Conservation (phyloP, 2,329 filamentous ascomycete genomes). For the Chaetothyriales sp. region DNA sequence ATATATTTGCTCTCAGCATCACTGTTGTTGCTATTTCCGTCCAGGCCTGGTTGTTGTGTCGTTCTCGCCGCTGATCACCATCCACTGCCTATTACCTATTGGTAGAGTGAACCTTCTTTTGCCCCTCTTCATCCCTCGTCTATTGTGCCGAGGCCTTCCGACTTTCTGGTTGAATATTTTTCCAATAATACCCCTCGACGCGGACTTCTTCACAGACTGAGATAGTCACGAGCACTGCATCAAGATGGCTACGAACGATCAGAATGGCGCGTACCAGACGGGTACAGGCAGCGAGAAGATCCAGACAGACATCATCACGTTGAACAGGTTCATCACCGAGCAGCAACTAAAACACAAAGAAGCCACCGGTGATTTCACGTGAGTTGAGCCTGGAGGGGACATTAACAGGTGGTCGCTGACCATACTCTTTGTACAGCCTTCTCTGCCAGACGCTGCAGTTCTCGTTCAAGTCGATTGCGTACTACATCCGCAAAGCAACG, state of each 20-base stretch:
- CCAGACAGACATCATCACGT: slow-evolving; percentile 90
- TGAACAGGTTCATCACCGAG: slow-evolving; percentile 90
- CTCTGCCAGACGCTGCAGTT: slow-evolving; percentile 97
- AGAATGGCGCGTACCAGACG: slow-evolving; percentile 31
- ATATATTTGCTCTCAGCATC: no score
- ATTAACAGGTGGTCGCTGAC: slow-evolving; percentile 1
- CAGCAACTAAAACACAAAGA: slow-evolving; percentile 87
- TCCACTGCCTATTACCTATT: background rate
- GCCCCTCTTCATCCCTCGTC: background rate
- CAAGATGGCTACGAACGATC: slow-evolving; percentile 12
- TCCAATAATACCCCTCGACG: background rate
- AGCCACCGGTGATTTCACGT: slow-evolving; percentile 98
- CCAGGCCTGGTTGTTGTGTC: background rate
- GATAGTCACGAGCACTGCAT: background rate
- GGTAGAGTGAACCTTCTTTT: background rate
- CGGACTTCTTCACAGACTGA: background rate
- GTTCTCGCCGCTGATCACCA: background rate
- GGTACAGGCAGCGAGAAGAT: slow-evolving; percentile 56
- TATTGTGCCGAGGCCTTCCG: background rate
- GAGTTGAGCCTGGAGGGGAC: slow-evolving; percentile 24
- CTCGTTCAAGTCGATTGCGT: slow-evolving; percentile 98
- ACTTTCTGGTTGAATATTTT: background rate
- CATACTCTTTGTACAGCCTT: slow-evolving; percentile 43
- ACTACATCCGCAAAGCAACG: slow-evolving; percentile 93
- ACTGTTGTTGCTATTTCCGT: no score